Evolutionary conservation across 1,139 yeast species (phyloP), one percentile per base, ranked within the genome.

Genomic region (Blastobotrys buckinghamii): DNA sequence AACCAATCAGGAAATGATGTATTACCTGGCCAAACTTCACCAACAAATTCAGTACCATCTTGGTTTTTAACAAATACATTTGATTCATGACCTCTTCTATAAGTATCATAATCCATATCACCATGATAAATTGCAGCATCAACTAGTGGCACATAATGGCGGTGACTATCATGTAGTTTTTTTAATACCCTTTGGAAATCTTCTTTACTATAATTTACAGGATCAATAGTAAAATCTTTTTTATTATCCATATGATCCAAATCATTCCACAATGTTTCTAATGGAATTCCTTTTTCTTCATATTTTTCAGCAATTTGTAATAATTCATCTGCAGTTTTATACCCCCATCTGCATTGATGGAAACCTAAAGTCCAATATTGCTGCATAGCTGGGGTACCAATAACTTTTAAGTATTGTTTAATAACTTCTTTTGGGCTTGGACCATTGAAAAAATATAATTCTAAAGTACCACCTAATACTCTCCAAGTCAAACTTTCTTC

Each of bases 1-100:
- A 65, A 55, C 56, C 62, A 67, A 48, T 68, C 72, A 1, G 72
- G 72, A 57, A 59, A 68, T 1, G 59, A 71, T 15, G 70, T 65
- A 47, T 58, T 63, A 1, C 59, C 59, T 6, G 59, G 59, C 59
- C 59, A 55, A 6, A 55, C 59, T 10, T 39, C 30, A n/a, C 59
- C 59, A 33, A 55, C 50, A 41, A 51, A 55, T 33, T 39, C 48
- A 6, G 52, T 36, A 6, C 55, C 54, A 29, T 53, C 56, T 1
- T 68, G 68, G 51, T 67, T 67, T 50, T 58, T 64, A 42, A 68
- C 49, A 52, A 62, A 68, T 13, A 60, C 63, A 40, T 67, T 67
- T 2, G 62, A 45, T 13, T 58, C 61, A 32, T 59, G 57, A 15
- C 71, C 71, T 6, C 54, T 48, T 40, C 58, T 57, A 59, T 59